A percentile compares a stretch with the other conserved stretches of the same genome.
Evolutionary conservation across 176 grass and related monocot genomes (phyloP).

Genomic region (Saccharum spontaneum): DNA sequence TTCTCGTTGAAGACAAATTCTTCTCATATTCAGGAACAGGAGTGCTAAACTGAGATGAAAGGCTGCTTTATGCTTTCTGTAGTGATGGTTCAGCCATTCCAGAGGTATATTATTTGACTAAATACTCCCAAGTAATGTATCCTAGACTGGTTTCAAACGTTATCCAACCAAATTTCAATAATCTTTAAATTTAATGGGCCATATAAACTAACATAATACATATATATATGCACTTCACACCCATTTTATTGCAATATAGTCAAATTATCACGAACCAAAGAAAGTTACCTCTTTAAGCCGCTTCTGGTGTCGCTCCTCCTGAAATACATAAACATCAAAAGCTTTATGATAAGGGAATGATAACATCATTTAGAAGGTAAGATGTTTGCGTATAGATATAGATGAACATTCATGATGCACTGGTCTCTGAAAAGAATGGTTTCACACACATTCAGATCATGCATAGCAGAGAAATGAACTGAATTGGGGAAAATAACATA

Average conservation of each 20-base stretch:
- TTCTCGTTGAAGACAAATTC: not conserved
- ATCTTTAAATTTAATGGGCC: not conserved
- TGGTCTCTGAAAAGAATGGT: not conserved
- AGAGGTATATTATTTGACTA: not conserved
- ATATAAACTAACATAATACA: not conserved
- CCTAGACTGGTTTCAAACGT: not conserved
- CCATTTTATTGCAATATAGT: not conserved
- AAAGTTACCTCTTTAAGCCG: slow-evolving; percentile 74
- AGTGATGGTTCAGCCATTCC: not conserved
- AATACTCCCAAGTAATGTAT: not conserved
- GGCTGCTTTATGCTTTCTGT: not conserved
- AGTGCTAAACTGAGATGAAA: not conserved
- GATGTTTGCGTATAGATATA: not conserved
- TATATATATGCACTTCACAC: not conserved
- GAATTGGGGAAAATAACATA: not conserved
- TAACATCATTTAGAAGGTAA: not conserved
- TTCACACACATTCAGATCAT: not conserved
- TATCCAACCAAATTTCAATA: not conserved
- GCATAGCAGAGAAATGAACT: not conserved
- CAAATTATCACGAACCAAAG: not conserved
- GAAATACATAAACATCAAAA: slow-evolving; percentile 21
- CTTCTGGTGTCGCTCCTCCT: slow-evolving; percentile 68
- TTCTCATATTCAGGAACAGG: not conserved
- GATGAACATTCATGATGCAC: not conserved
- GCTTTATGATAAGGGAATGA: not conserved